phyloP scores from a whole-genome alignment of 768 basidiomycete species.

The Pseudohyphozyma bogoriensis region DNA sequence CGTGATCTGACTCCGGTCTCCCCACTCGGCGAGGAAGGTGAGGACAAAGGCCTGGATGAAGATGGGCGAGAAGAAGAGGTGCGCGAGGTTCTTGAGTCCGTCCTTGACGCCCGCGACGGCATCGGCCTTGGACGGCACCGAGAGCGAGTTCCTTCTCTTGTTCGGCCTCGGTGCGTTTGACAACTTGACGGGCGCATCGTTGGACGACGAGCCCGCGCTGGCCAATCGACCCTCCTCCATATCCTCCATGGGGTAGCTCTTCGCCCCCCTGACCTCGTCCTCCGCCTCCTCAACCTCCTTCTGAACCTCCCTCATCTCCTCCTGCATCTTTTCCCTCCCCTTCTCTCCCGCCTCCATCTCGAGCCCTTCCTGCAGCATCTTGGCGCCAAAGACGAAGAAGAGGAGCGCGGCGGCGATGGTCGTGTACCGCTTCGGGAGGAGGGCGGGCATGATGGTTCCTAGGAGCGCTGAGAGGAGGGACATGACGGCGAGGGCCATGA shows the following conservation, averaged over 20 bases:
- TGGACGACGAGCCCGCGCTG: background rate
- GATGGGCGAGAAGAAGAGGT: slow-evolving; percentile 65
- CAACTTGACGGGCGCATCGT: background rate
- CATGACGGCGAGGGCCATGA: slow-evolving; percentile 82
- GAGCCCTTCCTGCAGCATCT: slow-evolving; percentile 77
- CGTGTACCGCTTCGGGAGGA: slow-evolving; percentile 64
- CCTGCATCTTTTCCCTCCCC: slow-evolving; percentile 70
- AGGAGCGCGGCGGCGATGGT: slow-evolving; percentile 64
- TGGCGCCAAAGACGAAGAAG: slow-evolving; percentile 80
- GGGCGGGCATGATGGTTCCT: slow-evolving; percentile 75
- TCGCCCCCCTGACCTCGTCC: slow-evolving; percentile 40
- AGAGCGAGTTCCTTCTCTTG: background rate
- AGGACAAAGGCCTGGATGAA: slow-evolving; percentile 89
- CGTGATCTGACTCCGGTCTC: slow-evolving; percentile 91
- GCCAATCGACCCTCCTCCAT: slow-evolving; percentile 56
- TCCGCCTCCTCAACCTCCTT: slow-evolving; percentile 80
- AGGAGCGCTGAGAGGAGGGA: slow-evolving; percentile 85
- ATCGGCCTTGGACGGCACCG: slow-evolving; percentile 18
- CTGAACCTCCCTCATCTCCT: slow-evolving; percentile 93
- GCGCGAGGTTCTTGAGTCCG: slow-evolving; percentile 60
- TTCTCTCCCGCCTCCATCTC: slow-evolving; percentile 52
- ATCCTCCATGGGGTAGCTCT: slow-evolving; percentile 45
- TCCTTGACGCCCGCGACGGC: slow-evolving; percentile 41
- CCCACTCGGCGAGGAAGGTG: slow-evolving; percentile 97
- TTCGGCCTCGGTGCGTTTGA: background rate